phyloP scores from a whole-genome alignment of 2,329 filamentous ascomycete genomes.

The Madurella mycetomatis region DNA sequence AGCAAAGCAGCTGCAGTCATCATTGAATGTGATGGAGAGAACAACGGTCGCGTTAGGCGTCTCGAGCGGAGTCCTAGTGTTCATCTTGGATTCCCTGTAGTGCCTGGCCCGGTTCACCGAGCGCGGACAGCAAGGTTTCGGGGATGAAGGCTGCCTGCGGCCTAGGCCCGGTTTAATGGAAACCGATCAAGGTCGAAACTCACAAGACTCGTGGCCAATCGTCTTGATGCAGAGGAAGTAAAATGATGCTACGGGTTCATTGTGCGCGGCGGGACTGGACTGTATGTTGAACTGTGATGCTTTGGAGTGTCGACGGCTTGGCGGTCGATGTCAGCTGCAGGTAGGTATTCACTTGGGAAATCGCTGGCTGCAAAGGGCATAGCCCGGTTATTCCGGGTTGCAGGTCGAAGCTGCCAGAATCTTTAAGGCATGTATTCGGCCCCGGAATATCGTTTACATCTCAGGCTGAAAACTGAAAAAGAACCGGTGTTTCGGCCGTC shows the following conservation, averaged over 20 bases:
- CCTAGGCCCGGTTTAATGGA: neutral
- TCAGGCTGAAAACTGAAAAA: too few relatives aligned
- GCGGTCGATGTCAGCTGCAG: too few relatives aligned
- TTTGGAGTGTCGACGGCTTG: neutral
- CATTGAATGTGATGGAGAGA: conserved; percentile 81
- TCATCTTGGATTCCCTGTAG: conserved; percentile 55
- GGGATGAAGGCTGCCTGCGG: neutral
- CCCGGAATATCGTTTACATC: too few relatives aligned
- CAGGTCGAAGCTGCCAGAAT: too few relatives aligned
- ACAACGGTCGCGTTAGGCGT: conserved; percentile 68
- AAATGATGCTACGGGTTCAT: neutral
- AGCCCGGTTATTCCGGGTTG: too few relatives aligned
- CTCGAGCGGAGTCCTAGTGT: conserved; percentile 83
- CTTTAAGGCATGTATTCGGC: too few relatives aligned
- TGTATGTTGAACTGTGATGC: neutral
- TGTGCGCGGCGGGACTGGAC: neutral
- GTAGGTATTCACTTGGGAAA: too few relatives aligned
- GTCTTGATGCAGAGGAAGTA: neutral
- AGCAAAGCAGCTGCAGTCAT: conserved; percentile 77
- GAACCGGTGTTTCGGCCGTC: too few relatives aligned
- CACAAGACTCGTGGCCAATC: neutral
- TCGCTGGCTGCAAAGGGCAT: too few relatives aligned
- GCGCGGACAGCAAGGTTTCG: neutral
- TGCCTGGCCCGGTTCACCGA: neutral
- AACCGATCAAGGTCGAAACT: neutral